Conservation (phyloP, 2,329 filamentous ascomycete species). For the Thelonectria olida region DNA sequence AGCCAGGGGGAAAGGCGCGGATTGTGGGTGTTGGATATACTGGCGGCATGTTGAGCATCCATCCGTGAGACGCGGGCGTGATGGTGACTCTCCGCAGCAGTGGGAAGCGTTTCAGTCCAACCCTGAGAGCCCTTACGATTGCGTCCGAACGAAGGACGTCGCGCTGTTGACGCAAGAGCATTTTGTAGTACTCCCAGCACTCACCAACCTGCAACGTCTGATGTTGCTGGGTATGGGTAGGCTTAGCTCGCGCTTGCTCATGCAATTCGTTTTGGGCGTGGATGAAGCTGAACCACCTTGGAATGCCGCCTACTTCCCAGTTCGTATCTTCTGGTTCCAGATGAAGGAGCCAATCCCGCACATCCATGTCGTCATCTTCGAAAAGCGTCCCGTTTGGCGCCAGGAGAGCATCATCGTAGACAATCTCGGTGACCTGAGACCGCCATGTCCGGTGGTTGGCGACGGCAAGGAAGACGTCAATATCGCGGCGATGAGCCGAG, state of each 20-base stretch:
- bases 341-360: background rate
- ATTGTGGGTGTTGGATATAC: constrained; percentile 41
- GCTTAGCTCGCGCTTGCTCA: too few species aligned
- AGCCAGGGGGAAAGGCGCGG: background rate
- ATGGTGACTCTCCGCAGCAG: constrained; percentile 48
- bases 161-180: constrained; percentile 47
- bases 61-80: constrained; percentile 51
- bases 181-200: constrained; percentile 42
- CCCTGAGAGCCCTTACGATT: constrained; percentile 45
- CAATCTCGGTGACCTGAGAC: background rate
- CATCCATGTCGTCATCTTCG: background rate
- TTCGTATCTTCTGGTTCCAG: background rate
- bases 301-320: background rate
- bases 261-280: background rate
- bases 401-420: background rate
- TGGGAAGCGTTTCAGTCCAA: constrained; percentile 46
- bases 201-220: background rate
- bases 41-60: constrained; percentile 40
- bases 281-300: background rate
- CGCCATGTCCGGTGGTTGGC: background rate
- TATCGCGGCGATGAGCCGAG: background rate
- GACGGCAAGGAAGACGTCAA: background rate
- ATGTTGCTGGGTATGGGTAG: background rate
- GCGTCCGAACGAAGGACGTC: constrained; percentile 38
- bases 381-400: background rate